Evolutionary conservation across 2,329 filamentous ascomycete species (phyloP).

Genomic region (Pseudogymnoascus pannorum): DNA sequence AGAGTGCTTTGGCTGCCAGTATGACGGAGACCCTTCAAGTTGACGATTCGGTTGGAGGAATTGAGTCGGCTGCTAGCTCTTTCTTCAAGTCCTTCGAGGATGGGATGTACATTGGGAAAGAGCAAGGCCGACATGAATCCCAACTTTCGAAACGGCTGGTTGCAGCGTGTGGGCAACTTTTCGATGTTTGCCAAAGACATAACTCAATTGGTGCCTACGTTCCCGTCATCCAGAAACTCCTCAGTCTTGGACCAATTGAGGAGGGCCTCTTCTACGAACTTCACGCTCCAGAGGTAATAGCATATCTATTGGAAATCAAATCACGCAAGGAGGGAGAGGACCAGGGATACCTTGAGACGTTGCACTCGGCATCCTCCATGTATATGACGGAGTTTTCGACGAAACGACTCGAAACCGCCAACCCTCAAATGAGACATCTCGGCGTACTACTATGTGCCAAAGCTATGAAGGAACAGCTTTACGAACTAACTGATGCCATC

Average conservation of each 20-base stretch:
- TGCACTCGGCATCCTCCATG: constrained; percentile 12
- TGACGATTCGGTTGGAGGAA: neutral
- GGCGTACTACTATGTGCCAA: constrained; percentile 20
- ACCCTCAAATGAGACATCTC: constrained; percentile 13
- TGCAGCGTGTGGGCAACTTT: neutral
- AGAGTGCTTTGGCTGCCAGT: neutral
- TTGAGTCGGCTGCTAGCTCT: neutral
- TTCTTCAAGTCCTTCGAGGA: neutral
- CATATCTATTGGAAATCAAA: neutral
- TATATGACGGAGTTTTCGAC: constrained; percentile 22
- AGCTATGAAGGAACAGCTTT: constrained; percentile 17
- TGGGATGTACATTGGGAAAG: neutral
- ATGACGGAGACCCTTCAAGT: neutral
- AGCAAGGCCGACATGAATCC: neutral
- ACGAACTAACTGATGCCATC: constrained; percentile 18
- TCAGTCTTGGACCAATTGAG: constrained; percentile 3
- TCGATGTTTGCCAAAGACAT: neutral
- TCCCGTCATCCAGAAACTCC: constrained; percentile 6
- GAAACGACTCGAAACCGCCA: constrained; percentile 14
- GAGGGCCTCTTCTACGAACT: constrained; percentile 7
- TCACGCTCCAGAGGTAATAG: constrained; percentile 7
- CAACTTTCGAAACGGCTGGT: neutral
- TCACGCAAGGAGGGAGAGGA: neutral
- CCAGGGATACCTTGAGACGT: neutral
- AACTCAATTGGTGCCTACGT: neutral